These are phyloP conservation scores for Aspergillus baeticus DNA, from an alignment of 495 filamentous ascomycete genomes.

Conservation along the genomic window DNA sequence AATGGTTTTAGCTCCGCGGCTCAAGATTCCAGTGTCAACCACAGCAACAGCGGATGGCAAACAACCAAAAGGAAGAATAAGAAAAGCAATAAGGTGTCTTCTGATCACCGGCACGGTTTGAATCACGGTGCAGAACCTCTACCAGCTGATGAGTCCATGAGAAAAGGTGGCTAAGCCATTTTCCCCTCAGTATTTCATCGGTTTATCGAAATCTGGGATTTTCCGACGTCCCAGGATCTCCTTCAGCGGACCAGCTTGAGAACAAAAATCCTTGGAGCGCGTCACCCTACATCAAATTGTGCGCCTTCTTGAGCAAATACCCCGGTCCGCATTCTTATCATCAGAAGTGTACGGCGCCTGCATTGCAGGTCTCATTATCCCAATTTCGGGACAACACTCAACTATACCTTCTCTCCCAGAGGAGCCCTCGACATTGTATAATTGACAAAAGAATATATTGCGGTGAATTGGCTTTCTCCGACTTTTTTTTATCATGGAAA, in stretches of 20 bases:
- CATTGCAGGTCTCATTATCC: constrained; percentile 7
- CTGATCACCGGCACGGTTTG: constrained; percentile 27
- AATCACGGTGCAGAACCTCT: constrained; percentile 37
- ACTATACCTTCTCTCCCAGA: constrained; percentile 5
- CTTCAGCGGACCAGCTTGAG: not conserved
- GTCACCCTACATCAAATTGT: not conserved
- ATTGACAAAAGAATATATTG: constrained; percentile 22
- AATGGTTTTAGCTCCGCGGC: constrained; percentile 24
- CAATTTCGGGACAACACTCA: constrained; percentile 1
- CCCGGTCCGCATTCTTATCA: not conserved
- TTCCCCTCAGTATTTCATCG: no score
- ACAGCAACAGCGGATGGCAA: constrained; percentile 45
- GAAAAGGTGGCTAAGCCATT: constrained; percentile 47
- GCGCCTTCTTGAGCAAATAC: not conserved
- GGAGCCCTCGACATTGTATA: constrained; percentile 21
- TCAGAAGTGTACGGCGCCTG: constrained; percentile 6
- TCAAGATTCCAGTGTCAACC: constrained; percentile 28
- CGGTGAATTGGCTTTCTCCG: constrained; percentile 14
- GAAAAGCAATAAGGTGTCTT: constrained; percentile 35
- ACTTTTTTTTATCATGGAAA: constrained; percentile 25
- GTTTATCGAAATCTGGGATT: no score
- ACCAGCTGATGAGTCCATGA: constrained; percentile 47
- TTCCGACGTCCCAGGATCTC: not conserved
- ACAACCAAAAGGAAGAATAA: constrained; percentile 50
- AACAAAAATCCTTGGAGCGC: not conserved